Percentiles rank a stretch among this genome's conserved stretches.
Conservation (phyloP, 2,329 filamentous ascomycete species). For the Bipolaris oryzae region DNA sequence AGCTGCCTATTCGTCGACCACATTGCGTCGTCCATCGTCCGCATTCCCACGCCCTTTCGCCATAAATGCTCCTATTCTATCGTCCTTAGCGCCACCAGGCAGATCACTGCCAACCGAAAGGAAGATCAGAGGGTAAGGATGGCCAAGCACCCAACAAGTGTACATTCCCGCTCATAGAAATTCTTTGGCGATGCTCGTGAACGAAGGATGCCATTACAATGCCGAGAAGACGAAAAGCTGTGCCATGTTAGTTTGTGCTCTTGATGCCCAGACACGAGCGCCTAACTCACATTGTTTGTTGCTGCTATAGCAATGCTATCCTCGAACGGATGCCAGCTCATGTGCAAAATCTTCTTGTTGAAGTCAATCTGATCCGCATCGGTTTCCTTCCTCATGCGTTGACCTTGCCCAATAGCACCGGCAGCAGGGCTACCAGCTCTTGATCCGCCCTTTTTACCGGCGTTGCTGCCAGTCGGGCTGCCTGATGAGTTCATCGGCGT, state of each 20-base stretch:
- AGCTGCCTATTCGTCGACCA: slow-evolving; percentile 33
- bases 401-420: slow-evolving; percentile 73
- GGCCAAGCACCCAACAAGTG: slow-evolving; percentile 35
- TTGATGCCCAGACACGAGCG: not conserved
- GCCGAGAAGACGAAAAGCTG: slow-evolving; percentile 63
- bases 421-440: slow-evolving; percentile 86
- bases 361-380: slow-evolving; percentile 99
- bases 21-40: slow-evolving; percentile 35
- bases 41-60: slow-evolving; percentile 29
- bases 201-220: slow-evolving; percentile 49
- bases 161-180: slow-evolving; percentile 37
- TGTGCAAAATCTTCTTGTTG: slow-evolving; percentile 99
- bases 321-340: slow-evolving; percentile 99
- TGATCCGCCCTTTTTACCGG: slow-evolving; percentile 84
- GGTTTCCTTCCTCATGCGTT: slow-evolving; percentile 98
- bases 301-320: slow-evolving; percentile 99
- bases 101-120: slow-evolving; percentile 35
- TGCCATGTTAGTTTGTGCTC: slow-evolving; percentile 12
- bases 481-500: slow-evolving; percentile 90
- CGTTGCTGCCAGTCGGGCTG: slow-evolving; percentile 70
- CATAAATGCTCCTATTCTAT: slow-evolving; percentile 38
- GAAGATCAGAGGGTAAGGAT: slow-evolving; percentile 38
- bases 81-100: slow-evolving; percentile 37
- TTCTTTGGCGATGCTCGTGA: slow-evolving; percentile 33
- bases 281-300: slow-evolving; percentile 89